Conservation (phyloP, 169 alveolate species). For the Neospora caninum region DNA sequence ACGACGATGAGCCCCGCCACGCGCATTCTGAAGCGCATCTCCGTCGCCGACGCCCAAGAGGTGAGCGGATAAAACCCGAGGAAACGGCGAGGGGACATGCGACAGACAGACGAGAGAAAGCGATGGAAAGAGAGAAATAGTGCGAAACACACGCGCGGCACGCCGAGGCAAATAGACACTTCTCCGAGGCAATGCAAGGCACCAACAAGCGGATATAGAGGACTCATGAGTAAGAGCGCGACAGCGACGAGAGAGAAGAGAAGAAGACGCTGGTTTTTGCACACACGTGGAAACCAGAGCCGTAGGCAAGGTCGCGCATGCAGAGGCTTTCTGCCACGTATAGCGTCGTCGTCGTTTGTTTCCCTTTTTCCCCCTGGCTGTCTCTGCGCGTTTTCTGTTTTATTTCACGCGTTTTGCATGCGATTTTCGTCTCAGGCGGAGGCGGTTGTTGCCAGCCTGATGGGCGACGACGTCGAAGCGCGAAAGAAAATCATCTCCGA, state of each 20-base stretch:
- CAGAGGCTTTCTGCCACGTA: background rate
- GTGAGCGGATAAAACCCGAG: constrained; percentile 3
- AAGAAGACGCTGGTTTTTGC: too few species aligned
- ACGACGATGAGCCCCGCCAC: constrained; percentile 85
- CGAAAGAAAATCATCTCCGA: background rate
- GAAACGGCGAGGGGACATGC: background rate
- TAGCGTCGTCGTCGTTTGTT: background rate
- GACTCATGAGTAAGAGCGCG: too few species aligned
- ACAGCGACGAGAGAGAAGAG: too few species aligned
- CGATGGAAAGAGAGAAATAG: background rate
- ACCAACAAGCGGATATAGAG: too few species aligned
- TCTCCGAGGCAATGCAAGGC: too few species aligned
- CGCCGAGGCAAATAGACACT: too few species aligned
- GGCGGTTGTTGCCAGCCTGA: background rate
- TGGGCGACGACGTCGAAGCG: constrained; percentile 24
- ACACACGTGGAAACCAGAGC: too few species aligned
- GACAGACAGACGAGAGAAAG: background rate
- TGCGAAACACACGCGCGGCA: too few species aligned
- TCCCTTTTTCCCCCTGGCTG: background rate
- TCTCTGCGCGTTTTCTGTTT: too few species aligned
- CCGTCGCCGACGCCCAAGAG: constrained; percentile 77
- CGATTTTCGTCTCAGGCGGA: too few species aligned
- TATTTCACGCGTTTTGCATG: too few species aligned
- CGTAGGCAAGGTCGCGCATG: too few species aligned
- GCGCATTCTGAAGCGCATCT: constrained; percentile 77